Evolutionary conservation across 805 yeast genomes (phyloP), one percentile per base, ranked within the genome.

Genomic region (Danielozyma ontarioensis): DNA sequence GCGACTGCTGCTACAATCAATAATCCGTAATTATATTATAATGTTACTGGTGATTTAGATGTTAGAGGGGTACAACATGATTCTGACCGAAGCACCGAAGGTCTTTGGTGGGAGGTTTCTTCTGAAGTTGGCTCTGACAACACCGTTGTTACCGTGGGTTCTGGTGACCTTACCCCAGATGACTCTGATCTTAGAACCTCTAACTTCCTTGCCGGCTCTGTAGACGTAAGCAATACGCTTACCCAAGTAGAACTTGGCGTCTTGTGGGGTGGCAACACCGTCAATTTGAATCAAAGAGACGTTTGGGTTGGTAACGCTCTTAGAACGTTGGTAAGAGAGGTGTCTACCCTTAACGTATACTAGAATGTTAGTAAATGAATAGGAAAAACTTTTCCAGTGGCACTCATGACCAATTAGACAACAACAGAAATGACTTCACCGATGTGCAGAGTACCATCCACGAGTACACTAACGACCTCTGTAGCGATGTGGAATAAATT

Each of bases 321-420:
- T 93, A 60, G 97, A 88, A 79, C 98, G 94, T 81, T 93, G 97
- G 95, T 90, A 93, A 62, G 97, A 89, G 68, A 93, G 70, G 84
- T 93, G 98, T 83, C 90, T 93, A 77, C 97, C 98, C 83, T 90
- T 93, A 76, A 93, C 97, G 96, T 93, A 93, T 78, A 93, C 94
- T 85, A 67, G 46, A 47, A 50, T 47, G 69, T 62, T 62, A 62
- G 70, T 63, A 60, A 22, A 23, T 29, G 34, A 17, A 15, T 27
- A 27, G 16, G 28, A 16, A 16, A 8, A 13, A 25, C 23, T 30
- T 18, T 26, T 17, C 24, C 12, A 23, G 8, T 13, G n/a, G 11
- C 16, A 11, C 4, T 13, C 31, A 15, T n/a, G 22, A 7, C 6
- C 10, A 22, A 3, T 13, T 13, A 22, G 23, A 17, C 2, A 17